phyloP scores from a whole-genome alignment of 1,139 yeast genomes.

The Yamadazyma trypodendri region DNA sequence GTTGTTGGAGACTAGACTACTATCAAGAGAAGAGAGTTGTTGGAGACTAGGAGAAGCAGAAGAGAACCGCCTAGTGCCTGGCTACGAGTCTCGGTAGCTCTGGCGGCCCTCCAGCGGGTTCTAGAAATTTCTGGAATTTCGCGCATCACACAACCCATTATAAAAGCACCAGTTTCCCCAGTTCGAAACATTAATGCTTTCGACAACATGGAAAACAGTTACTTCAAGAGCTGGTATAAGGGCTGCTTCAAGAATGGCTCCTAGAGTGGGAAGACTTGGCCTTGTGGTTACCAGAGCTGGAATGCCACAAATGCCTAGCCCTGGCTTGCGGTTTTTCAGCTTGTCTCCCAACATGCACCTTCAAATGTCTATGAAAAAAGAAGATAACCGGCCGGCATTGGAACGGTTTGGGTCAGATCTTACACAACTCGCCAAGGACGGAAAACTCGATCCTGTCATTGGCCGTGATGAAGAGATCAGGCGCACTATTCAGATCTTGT shows the following conservation, averaged over 20 bases:
- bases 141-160: slow-evolving; percentile 4
- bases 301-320: too few species aligned
- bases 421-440: slow-evolving; percentile 82
- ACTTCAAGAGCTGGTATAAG: not conserved
- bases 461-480: slow-evolving; percentile 96
- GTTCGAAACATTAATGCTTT: slow-evolving; percentile 1
- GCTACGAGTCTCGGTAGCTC: not conserved
- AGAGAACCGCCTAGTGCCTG: too few species aligned
- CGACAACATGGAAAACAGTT: not conserved
- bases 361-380: slow-evolving; percentile 46
- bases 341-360: slow-evolving; percentile 5
- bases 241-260: not conserved
- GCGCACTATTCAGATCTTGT: slow-evolving; percentile 85
- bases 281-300: too few species aligned
- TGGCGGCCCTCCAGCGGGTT: slow-evolving; percentile 2
- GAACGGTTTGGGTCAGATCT: slow-evolving; percentile 86
- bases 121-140: slow-evolving; percentile 18
- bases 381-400: slow-evolving; percentile 68
- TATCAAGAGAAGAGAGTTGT: too few species aligned
- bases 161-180: not conserved
- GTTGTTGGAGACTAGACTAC: too few species aligned
- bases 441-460: slow-evolving; percentile 93
- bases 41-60: too few species aligned
- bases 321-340: slow-evolving; percentile 10
- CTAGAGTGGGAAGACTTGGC: too few species aligned